Conservation (phyloP, 768 basidiomycete species). For the Leccinum subtestaceum region DNA sequence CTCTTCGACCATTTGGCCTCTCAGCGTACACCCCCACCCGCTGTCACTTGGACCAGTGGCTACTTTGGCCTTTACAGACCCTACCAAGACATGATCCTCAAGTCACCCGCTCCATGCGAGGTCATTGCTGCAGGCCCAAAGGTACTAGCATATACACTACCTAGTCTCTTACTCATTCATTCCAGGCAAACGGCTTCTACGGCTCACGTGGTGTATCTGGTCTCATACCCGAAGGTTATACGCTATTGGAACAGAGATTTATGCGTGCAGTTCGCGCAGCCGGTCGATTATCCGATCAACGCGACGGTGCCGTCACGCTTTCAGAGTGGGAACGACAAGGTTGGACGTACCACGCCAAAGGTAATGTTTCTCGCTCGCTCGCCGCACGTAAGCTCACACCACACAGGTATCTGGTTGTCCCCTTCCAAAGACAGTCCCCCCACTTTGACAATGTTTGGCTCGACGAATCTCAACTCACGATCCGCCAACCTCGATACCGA, state of each 20-base stretch:
- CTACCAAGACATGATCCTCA: slow-evolving; percentile 74
- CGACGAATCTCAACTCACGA: slow-evolving; percentile 91
- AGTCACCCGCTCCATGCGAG: slow-evolving; percentile 54
- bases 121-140: slow-evolving; percentile 87
- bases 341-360: slow-evolving; percentile 99
- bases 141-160: slow-evolving; percentile 40
- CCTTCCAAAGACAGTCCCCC: slow-evolving; percentile 51
- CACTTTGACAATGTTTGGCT: slow-evolving; percentile 82
- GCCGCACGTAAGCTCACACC: background rate
- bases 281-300: slow-evolving; percentile 33
- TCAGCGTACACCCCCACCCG: slow-evolving; percentile 32
- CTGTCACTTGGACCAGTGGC: slow-evolving; percentile 85
- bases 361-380: slow-evolving; percentile 36
- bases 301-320: slow-evolving; percentile 55
- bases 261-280: slow-evolving; percentile 60
- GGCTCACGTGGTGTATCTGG: slow-evolving; percentile 87
- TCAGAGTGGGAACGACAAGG: slow-evolving; percentile 84
- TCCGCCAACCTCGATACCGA: slow-evolving; percentile 91
- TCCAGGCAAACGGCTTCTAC: slow-evolving; percentile 93
- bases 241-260: slow-evolving; percentile 81
- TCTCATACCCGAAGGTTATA: slow-evolving; percentile 94
- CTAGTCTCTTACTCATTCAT: slow-evolving; percentile 1
- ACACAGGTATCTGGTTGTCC: slow-evolving; percentile 81
- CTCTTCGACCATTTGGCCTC: slow-evolving; percentile 52
- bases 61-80: slow-evolving; percentile 86